Conservation (phyloP, 2,329 filamentous ascomycete species). For the Cephalotrichum gorgonifer region DNA sequence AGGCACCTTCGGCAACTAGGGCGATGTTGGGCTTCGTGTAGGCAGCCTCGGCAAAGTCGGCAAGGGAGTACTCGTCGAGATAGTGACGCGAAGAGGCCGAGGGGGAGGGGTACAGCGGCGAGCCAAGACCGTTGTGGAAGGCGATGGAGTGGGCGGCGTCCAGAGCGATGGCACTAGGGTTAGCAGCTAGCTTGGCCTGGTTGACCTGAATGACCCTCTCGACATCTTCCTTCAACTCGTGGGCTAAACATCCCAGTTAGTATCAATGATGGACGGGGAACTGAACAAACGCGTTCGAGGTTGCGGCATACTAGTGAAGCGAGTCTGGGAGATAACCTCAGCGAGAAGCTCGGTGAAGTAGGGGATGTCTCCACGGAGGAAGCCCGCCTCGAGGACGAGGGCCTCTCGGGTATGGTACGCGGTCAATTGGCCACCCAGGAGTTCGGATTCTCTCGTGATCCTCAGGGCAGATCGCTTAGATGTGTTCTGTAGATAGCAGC, state of each 20-base stretch:
- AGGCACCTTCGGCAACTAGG: conserved; percentile 80
- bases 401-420: conserved; percentile 90
- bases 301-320: conserved; percentile 58
- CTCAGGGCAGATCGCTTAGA: conserved; percentile 78
- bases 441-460: conserved; percentile 89
- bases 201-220: conserved; percentile 64
- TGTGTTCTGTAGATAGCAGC: conserved; percentile 55
- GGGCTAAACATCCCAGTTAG: conserved; percentile 42
- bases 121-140: conserved; percentile 88
- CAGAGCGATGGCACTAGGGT: conserved; percentile 58
- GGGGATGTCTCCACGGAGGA: conserved; percentile 88
- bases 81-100: conserved; percentile 69
- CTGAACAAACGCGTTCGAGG: conserved; percentile 1
- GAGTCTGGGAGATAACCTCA: conserved; percentile 82
- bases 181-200: conserved; percentile 61
- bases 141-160: conserved; percentile 79
- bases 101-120: conserved; percentile 62
- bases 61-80: conserved; percentile 64
- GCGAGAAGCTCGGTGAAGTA: conserved; percentile 95
- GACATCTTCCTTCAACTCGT: conserved; percentile 87
- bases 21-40: conserved; percentile 89
- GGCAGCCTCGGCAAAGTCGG: conserved; percentile 64
- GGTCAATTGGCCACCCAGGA: conserved; percentile 82
- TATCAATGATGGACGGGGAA: conserved; percentile 1
- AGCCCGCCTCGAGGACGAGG: conserved; percentile 84